Conservation (phyloP, 768 basidiomycete species). For the Podaxis sp. region DNA sequence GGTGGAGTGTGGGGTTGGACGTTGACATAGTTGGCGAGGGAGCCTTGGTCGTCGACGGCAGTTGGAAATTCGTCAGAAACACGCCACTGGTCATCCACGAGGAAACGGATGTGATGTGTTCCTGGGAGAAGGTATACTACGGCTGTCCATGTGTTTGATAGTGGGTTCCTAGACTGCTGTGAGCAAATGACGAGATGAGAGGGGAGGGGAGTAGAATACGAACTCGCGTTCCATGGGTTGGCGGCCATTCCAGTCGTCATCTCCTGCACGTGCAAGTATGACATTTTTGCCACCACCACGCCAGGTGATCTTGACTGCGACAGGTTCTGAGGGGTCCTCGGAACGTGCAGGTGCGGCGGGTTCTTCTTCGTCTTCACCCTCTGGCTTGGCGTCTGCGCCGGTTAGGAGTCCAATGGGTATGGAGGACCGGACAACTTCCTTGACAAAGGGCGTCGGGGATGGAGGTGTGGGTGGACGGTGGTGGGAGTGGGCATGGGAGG, state of each 20-base stretch:
- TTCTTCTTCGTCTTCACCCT: slow-evolving; percentile 15
- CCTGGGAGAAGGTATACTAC: slow-evolving; percentile 72
- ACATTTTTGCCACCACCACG: slow-evolving; percentile 62
- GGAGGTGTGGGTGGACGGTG: neutral
- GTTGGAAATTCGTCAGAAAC: slow-evolving; percentile 74
- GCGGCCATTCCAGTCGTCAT: slow-evolving; percentile 74
- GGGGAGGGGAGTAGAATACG: slow-evolving; percentile 23
- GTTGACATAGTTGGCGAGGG: slow-evolving; percentile 90
- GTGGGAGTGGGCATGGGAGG: slow-evolving; percentile 14
- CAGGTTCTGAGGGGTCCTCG: slow-evolving; percentile 26
- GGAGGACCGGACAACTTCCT: slow-evolving; percentile 59
- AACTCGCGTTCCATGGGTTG: slow-evolving; percentile 64
- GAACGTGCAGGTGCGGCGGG: slow-evolving; percentile 10
- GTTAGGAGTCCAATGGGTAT: slow-evolving; percentile 55
- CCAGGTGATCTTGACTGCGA: slow-evolving; percentile 61
- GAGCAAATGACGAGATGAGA: slow-evolving; percentile 6
- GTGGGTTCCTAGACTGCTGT: slow-evolving; percentile 25
- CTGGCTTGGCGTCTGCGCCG: slow-evolving; percentile 21
- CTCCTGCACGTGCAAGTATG: slow-evolving; percentile 67
- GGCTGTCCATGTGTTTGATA: slow-evolving; percentile 30
- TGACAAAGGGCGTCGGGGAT: slow-evolving; percentile 39
- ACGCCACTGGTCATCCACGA: slow-evolving; percentile 88
- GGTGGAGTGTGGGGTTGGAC: slow-evolving; percentile 39
- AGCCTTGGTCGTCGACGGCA: slow-evolving; percentile 92
- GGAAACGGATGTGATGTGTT: slow-evolving; percentile 92